Base-by-base conservation (phyloP, 106 monocot genomes). In the Acanthochlamys bracteata region DNA sequence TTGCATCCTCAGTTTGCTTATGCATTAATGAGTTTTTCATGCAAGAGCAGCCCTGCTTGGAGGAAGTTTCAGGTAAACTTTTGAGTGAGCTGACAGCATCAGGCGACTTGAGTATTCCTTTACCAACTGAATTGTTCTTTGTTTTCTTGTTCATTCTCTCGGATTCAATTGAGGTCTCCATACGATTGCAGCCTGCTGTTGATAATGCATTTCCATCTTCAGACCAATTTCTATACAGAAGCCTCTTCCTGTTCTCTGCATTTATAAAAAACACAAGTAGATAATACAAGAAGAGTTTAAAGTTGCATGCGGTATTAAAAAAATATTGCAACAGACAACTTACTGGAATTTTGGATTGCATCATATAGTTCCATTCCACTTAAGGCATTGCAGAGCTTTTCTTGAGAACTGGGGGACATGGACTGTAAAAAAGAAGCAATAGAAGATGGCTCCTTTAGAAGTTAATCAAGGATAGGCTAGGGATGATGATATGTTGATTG, bases 371-470 rank as follows among this genome's bases (percentile, higher is more conserved):
- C 66, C 21, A 74, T 66, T 11, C 49, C 65, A 66, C 74, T 69
- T 43, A 86, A 53, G 63, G 77, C 80, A 41, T 42, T 57, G 41
- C 75, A 80, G 55, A 90, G 86, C 42, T 76, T 95, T 76, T 90
- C 90, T 64, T 90, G 89, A 65, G 84, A 90, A 51, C 75, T 82
- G 56, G 90, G 90, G 68, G 95, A 90, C 41, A 83, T 80, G 27
- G 67, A 77, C 95, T 90, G 79, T 59, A 60, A 60, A 14, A 41
- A 21, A 71, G 16, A 33, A 60, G 19, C 21, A 55, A 17, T 24
- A 46, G 53, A 69, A 7, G 12, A 41, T 24, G 41, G 33, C 9
- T 6, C 25, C 53, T 17, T 15, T 33, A 39, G 33, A 13, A 70
- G 39, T 20, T 55, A 47, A 21, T 16, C 23, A 53, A 45, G 1